Percentiles rank a stretch among this genome's conserved stretches.
Evolutionary conservation across 352 stramenopile species (phyloP).

Genomic region (Pythium periplocum): DNA sequence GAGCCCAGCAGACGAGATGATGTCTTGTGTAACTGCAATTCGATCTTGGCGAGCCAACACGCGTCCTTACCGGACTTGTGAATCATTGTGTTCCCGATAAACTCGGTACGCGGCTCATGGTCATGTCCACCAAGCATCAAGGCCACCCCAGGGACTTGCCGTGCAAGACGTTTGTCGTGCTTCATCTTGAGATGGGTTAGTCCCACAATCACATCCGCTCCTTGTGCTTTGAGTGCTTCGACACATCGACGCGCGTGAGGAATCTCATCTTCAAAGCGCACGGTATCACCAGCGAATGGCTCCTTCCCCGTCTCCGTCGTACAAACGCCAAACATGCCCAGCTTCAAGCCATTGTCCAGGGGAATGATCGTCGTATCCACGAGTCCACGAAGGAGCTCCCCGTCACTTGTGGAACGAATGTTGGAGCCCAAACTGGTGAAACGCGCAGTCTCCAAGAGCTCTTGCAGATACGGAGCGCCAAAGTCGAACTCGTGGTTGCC

Average conservation of each 20-base stretch:
- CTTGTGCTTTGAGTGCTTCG: constrained; percentile 30
- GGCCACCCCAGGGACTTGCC: constrained; percentile 55
- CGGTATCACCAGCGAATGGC: constrained; percentile 32
- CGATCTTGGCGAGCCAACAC: constrained; percentile 70
- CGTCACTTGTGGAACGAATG: constrained; percentile 24
- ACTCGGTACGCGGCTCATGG: constrained; percentile 70
- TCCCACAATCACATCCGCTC: constrained; percentile 68
- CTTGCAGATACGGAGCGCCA: constrained; percentile 27
- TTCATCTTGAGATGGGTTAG: constrained; percentile 73
- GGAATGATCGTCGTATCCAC: constrained; percentile 31
- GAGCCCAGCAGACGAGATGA: not conserved
- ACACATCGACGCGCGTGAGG: constrained; percentile 47
- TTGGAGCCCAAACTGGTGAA: constrained; percentile 67
- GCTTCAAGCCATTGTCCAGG: constrained; percentile 28
- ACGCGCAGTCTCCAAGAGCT: constrained; percentile 28
- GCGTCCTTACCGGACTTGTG: constrained; percentile 86
- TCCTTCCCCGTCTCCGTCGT: constrained; percentile 51
- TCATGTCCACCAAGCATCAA: constrained; percentile 89
- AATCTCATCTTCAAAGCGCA: constrained; percentile 42
- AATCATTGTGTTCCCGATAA: constrained; percentile 54
- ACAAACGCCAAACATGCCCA: constrained; percentile 54
- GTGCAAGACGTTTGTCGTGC: constrained; percentile 52
- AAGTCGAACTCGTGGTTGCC: constrained; percentile 83
- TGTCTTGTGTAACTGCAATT: constrained; percentile 39
- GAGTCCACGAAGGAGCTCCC: constrained; percentile 30